Conservation (phyloP, 2,329 filamentous ascomycete species). For the Calonectria henricotiae region DNA sequence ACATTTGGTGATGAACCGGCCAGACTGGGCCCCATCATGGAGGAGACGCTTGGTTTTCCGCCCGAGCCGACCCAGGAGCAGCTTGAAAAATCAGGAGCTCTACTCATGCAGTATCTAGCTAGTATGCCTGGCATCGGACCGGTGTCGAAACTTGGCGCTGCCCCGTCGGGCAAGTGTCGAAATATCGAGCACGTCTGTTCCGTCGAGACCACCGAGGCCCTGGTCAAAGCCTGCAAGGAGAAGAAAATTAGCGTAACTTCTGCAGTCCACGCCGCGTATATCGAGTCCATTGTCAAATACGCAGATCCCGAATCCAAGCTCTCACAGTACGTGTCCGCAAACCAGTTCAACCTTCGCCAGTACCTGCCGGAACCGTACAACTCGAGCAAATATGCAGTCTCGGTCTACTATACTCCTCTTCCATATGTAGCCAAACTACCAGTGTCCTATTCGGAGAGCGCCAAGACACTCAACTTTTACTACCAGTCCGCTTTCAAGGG, state of each 20-base stretch:
- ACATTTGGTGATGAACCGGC: conserved; percentile 31
- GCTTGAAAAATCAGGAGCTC: neutral
- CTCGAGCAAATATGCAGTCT: conserved; percentile 31
- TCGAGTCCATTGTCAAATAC: conserved; percentile 5
- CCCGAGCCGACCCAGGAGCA: neutral
- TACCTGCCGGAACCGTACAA: conserved; percentile 49
- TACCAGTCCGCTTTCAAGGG: conserved; percentile 30
- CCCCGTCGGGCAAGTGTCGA: conserved; percentile 26
- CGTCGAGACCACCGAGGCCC: conserved; percentile 17
- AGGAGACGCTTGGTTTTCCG: conserved; percentile 27
- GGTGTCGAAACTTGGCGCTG: conserved; percentile 6
- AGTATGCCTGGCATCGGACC: conserved; percentile 12
- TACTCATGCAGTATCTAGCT: neutral
- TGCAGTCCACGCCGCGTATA: conserved; percentile 18
- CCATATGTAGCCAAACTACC: conserved; percentile 29
- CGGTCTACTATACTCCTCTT: conserved; percentile 34
- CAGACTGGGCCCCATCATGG: conserved; percentile 34
- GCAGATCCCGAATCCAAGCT: conserved; percentile 30
- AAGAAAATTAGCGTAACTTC: conserved; percentile 11
- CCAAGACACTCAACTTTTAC: conserved; percentile 25
- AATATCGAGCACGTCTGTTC: conserved; percentile 30
- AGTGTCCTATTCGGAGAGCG: conserved; percentile 28
- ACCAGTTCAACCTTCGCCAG: conserved; percentile 50
- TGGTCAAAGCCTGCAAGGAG: conserved; percentile 18
- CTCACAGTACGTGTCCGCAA: conserved; percentile 47